Percentiles rank a stretch among this genome's conserved stretches.
Evolutionary conservation across 768 basidiomycete genomes (phyloP).

Genomic region (Phallus indusiatus): DNA sequence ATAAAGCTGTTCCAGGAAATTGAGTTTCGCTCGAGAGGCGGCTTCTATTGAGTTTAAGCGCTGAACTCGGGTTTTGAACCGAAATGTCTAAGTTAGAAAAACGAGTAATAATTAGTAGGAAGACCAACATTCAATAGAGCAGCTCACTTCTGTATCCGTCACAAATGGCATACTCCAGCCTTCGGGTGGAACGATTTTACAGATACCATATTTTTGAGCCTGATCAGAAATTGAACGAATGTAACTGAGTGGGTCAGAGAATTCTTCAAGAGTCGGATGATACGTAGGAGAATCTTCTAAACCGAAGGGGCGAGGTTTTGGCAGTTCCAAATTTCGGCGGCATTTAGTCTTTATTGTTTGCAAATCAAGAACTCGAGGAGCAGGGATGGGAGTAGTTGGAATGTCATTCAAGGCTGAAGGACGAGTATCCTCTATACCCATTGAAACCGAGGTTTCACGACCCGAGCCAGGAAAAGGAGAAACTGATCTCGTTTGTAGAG

Average conservation of each 20-base stretch:
- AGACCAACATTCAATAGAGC: too few species aligned
- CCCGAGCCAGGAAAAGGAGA: conserved; percentile 40
- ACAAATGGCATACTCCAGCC: conserved; percentile 96
- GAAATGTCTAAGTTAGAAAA: conserved; percentile 57
- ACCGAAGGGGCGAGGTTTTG: conserved; percentile 65
- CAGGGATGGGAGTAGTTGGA: conserved; percentile 50
- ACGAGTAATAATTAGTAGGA: conserved; percentile 22
- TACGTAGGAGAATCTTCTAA: conserved; percentile 85
- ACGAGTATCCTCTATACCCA: conserved; percentile 29
- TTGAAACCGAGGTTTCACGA: conserved; percentile 40
- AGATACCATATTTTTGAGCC: conserved; percentile 78
- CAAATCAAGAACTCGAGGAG: conserved; percentile 55
- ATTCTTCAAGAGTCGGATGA: conserved; percentile 85
- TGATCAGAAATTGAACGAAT: conserved; percentile 69
- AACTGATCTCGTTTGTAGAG: conserved; percentile 59
- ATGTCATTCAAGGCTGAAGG: conserved; percentile 30
- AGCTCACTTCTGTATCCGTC: conserved; percentile 86
- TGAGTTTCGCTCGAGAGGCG: conserved; percentile 90
- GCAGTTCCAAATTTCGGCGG: conserved; percentile 32
- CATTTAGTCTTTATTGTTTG: conserved; percentile 60
- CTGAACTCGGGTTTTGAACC: conserved; percentile 93
- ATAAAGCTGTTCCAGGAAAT: conserved; percentile 94
- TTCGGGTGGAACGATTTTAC: conserved; percentile 89
- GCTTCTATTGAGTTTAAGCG: conserved; percentile 96
- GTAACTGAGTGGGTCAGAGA: conserved; percentile 89